A percentile compares a stretch with the other conserved stretches of the same genome.
Conservation (phyloP, 805 yeast species). For the Ogataea siamensis region DNA sequence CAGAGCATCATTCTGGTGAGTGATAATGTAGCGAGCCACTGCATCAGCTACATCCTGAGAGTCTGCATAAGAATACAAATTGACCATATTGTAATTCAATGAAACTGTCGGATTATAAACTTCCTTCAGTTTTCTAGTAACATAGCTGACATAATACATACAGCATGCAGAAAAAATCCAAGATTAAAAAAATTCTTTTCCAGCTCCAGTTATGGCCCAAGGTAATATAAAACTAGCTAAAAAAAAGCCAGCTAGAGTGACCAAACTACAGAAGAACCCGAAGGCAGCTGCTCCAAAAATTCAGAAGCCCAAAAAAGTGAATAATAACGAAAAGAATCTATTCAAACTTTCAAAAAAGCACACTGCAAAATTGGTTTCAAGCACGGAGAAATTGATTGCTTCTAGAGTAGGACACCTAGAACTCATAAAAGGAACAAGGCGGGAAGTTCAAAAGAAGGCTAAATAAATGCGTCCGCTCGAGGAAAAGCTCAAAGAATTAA, state of each 20-base stretch:
- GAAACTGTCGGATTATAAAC: slow-evolving; percentile 2
- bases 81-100: slow-evolving; percentile 19
- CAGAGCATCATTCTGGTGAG: slow-evolving; percentile 61
- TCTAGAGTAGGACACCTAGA: slow-evolving; percentile 94
- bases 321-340: slow-evolving; percentile 42
- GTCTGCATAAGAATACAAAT: slow-evolving; percentile 50
- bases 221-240: slow-evolving; percentile 58
- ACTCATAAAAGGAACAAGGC: slow-evolving; percentile 83
- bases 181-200: slow-evolving; percentile 1
- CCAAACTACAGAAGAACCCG: slow-evolving; percentile 65
- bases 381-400: slow-evolving; percentile 84
- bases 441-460: slow-evolving; percentile 67
- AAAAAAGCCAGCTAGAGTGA: slow-evolving; percentile 50
- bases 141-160: slow-evolving; percentile 7
- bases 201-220: slow-evolving; percentile 57
- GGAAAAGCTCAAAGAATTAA: slow-evolving; percentile 1
- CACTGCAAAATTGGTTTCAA: slow-evolving; percentile 48
- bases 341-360: slow-evolving; percentile 58
- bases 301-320: slow-evolving; percentile 63
- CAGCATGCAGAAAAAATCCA: too few relatives aligned
- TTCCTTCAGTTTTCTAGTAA: background rate
- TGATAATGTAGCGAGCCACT: slow-evolving; percentile 61
- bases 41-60: slow-evolving; percentile 60
- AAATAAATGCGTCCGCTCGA: slow-evolving; percentile 31
- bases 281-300: slow-evolving; percentile 73